These are phyloP conservation scores for Chlorella sorokiniana DNA, from an alignment of 139 green algal species.

Conservation along the genomic window DNA sequence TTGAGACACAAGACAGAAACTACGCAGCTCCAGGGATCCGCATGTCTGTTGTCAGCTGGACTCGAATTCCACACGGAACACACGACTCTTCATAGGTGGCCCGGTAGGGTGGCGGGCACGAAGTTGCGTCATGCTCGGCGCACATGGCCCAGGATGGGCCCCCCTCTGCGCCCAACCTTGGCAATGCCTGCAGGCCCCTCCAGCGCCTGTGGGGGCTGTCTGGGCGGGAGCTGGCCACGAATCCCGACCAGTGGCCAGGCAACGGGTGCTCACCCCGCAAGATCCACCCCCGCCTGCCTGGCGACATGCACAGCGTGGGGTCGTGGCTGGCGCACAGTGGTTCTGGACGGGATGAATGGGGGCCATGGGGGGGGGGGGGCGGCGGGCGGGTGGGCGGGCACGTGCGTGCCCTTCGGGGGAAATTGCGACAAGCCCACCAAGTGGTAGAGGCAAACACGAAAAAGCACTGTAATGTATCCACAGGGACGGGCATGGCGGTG, in stretches of 20 bases:
- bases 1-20: too few species aligned
- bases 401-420: not conserved
- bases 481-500: slow-evolving; percentile 68
- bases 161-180: slow-evolving; percentile 14
- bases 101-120: too few species aligned
- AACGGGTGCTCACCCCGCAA: slow-evolving; percentile 56
- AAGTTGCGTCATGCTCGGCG: not conserved
- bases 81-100: not conserved
- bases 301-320: slow-evolving; percentile 47
- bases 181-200: slow-evolving; percentile 52
- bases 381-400: not conserved
- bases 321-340: slow-evolving; percentile 52
- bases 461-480: not conserved
- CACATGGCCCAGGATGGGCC: too few species aligned
- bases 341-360: slow-evolving; percentile 4
- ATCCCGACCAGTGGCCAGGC: slow-evolving; percentile 60
- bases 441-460: not conserved
- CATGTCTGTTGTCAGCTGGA: too few species aligned
- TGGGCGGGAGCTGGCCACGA: slow-evolving; percentile 43
- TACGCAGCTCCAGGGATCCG: too few species aligned
- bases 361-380: not conserved
- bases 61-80: too few species aligned
- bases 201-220: slow-evolving; percentile 34
- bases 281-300: slow-evolving; percentile 60
- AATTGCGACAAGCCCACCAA: not conserved